Percentiles rank a stretch among this genome's conserved stretches.
phyloP scores from a whole-genome alignment of 1,284 basidiomycete genomes.

The Dichomitus squalens region DNA sequence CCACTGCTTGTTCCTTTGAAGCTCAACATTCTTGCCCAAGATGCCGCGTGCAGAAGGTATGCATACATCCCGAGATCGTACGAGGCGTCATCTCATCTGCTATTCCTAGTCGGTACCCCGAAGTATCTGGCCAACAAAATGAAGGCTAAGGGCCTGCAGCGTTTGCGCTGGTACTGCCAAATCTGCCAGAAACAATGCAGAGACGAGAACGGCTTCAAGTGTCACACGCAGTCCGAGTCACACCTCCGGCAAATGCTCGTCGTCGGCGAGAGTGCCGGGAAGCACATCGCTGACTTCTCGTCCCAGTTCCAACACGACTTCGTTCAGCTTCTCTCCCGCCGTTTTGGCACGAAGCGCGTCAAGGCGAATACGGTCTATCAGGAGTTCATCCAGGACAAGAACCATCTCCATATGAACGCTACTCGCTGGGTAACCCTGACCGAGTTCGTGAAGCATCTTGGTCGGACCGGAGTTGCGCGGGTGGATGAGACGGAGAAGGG shows the following conservation, averaged over 20 bases:
- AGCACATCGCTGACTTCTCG: constrained; percentile 91
- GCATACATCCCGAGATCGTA: constrained; percentile 3
- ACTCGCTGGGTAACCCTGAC: constrained; percentile 97
- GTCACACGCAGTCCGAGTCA: constrained; percentile 82
- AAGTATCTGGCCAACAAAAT: constrained; percentile 94
- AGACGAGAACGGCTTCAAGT: constrained; percentile 98
- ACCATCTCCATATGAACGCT: constrained; percentile 97
- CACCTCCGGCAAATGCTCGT: constrained; percentile 97
- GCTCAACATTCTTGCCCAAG: constrained; percentile 28
- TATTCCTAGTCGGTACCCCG: constrained; percentile 72
- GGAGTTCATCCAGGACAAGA: constrained; percentile 95
- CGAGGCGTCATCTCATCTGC: background rate
- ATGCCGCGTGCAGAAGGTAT: constrained; percentile 83
- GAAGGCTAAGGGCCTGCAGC: constrained; percentile 94
- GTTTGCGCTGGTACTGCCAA: constrained; percentile 95
- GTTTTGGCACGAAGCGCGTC: constrained; percentile 93
- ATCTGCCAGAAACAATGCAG: constrained; percentile 95
- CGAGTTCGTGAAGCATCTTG: constrained; percentile 92
- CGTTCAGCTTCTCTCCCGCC: constrained; percentile 83
- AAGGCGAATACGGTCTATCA: constrained; percentile 97
- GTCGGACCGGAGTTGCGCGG: constrained; percentile 83
- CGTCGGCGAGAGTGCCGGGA: constrained; percentile 90
- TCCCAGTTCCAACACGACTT: constrained; percentile 92
- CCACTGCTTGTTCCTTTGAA: background rate
- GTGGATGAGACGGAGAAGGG: constrained; percentile 99